A percentile compares a stretch with the other conserved stretches of the same genome.
phyloP scores from a whole-genome alignment of 2,329 filamentous ascomycete genomes.

The Ploettnerulaceae sp. region DNA sequence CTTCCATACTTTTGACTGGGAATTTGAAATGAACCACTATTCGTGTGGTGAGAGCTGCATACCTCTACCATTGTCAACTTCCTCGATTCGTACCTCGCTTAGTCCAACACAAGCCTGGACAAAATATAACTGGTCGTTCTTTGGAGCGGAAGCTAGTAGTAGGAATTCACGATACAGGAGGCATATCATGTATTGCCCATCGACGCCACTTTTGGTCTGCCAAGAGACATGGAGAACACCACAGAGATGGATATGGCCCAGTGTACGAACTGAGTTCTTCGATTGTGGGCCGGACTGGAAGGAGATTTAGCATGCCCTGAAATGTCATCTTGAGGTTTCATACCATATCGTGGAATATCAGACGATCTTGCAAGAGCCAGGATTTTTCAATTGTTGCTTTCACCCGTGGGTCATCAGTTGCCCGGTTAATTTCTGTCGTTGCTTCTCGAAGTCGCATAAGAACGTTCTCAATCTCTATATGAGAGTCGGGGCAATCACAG shows the following conservation, averaged over 20 bases:
- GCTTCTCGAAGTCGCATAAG: constrained; percentile 68
- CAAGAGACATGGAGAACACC: constrained; percentile 81
- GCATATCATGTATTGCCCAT: constrained; percentile 79
- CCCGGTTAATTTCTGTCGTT: constrained; percentile 75
- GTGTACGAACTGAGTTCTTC: constrained; percentile 65
- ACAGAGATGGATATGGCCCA: constrained; percentile 77
- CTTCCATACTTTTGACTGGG: neutral
- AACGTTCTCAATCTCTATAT: constrained; percentile 72
- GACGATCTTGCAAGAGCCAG: constrained; percentile 76
- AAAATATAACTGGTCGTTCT: constrained; percentile 62
- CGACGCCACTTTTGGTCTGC: constrained; percentile 61
- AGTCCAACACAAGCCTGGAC: constrained; percentile 72
- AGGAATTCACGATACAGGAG: constrained; percentile 78
- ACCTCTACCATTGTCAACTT: constrained; percentile 72
- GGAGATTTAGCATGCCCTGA: neutral
- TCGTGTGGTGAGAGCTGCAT: neutral
- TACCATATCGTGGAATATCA: constrained; percentile 71
- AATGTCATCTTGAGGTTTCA: constrained; percentile 22
- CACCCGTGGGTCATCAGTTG: constrained; percentile 70
- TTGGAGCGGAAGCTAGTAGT: constrained; percentile 65
- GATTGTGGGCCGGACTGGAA: constrained; percentile 44
- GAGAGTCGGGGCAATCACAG: constrained; percentile 76
- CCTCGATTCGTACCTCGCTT: constrained; percentile 60
- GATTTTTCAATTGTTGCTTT: constrained; percentile 72
- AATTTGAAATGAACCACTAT: neutral